Evolutionary conservation across 1,284 basidiomycete species (phyloP), one percentile per base, ranked within the genome.

Genomic region (Trametes pubescens): DNA sequence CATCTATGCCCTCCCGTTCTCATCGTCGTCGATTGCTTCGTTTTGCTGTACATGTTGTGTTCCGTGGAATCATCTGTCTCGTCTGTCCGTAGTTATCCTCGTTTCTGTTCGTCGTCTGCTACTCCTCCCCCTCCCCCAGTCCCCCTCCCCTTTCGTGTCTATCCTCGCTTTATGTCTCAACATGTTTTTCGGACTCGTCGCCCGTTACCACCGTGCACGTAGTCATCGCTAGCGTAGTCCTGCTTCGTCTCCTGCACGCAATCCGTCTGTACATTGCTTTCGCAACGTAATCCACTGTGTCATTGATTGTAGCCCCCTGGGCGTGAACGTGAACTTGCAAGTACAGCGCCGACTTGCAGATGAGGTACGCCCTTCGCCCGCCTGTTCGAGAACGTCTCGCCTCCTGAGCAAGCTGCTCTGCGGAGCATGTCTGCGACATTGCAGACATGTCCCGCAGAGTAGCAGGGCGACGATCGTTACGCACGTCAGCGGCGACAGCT

Each of bases 151-250:
- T 21, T 13, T 5, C n/a, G 16, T 14, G 21, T 4, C 32, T 29
- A 24, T 3, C 24, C 18, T 26, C n/a, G 47, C 24, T 48, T 24
- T 26, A 26, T 16, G 5, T 5, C 24, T 16, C 6, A 9, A 11
- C 44, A 10, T 47, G 44, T 18, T 49, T 32, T 32, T 22, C 48
- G 35, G 26, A 37, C 22, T 37, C 21, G 29, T 59, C 32, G n/a
- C 13, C 24, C 22, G 14, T 29, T 32, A 29, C 40, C 53, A 29
- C 51, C 21, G 60, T 61, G 60, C 53, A 46, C 48, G 47, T 32
- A 51, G 60, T 51, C 53, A 21, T 56, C 24, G 60, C 53, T 61
- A 61, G 53, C 54, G 2, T 61, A 24, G 60, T 51, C 53, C 38
- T 51, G 54, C 54, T 48, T 51, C 43, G 59, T 51, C 60, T 51